A percentile compares a stretch with the other conserved stretches of the same genome.
Conservation (phyloP, 2,329 filamentous ascomycete genomes). For the Volutella citrinella region DNA sequence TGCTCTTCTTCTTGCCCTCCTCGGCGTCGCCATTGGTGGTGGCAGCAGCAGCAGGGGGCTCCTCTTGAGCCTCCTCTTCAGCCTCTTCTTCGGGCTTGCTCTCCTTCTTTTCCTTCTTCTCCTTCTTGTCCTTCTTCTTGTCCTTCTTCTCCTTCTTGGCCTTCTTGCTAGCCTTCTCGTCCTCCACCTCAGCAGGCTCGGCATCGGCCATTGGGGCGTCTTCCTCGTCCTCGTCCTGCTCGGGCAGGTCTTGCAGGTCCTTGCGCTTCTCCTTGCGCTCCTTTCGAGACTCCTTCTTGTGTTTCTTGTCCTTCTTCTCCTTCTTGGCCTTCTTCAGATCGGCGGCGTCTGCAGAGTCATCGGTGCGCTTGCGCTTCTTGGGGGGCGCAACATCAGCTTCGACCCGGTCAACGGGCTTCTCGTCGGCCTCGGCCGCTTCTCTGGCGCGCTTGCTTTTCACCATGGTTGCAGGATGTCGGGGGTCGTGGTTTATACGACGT, state of each 20-base stretch:
- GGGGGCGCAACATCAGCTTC: constrained; percentile 20
- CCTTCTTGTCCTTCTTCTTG: constrained; percentile 24
- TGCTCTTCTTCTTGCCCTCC: constrained; percentile 12
- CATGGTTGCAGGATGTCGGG: constrained; percentile 11
- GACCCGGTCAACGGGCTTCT: constrained; percentile 19
- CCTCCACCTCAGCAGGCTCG: constrained; percentile 15
- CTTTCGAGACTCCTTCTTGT: constrained; percentile 33
- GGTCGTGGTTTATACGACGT: neutral
- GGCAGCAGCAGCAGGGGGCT: constrained; percentile 9
- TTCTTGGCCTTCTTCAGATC: constrained; percentile 31
- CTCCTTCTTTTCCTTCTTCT: constrained; percentile 30
- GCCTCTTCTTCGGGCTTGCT: constrained; percentile 28
- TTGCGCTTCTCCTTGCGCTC: constrained; percentile 41
- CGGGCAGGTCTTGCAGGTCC: constrained; percentile 35
- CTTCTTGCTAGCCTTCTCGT: constrained; percentile 18
- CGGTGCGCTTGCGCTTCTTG: constrained; percentile 37
- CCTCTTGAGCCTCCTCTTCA: constrained; percentile 13
- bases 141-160: constrained; percentile 27
- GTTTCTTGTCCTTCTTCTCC: constrained; percentile 33
- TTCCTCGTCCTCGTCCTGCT: constrained; percentile 27
- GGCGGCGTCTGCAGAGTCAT: constrained; percentile 22
- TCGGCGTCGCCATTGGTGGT: constrained; percentile 10
- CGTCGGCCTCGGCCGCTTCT: constrained; percentile 29
- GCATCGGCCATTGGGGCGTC: constrained; percentile 23
- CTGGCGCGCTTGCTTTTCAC: constrained; percentile 40